Evolutionary conservation across 2,329 filamentous ascomycete species (phyloP).

Genomic region (Colletotrichum sp.): DNA sequence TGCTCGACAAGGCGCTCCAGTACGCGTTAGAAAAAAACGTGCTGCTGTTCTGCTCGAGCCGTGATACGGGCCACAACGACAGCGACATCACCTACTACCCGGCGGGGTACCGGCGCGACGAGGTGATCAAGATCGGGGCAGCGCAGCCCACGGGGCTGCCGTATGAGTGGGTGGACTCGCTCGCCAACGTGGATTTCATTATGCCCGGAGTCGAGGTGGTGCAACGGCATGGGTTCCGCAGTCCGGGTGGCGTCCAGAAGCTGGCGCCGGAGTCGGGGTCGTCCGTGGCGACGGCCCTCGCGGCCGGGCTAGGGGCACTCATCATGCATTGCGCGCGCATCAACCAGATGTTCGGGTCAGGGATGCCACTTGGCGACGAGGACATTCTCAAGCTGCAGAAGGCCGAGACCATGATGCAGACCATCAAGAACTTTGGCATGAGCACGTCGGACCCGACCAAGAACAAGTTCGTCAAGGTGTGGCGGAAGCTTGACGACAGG

Average conservation of each 20-base stretch:
- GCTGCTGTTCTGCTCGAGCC: conserved; percentile 41
- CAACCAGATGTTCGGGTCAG: not conserved
- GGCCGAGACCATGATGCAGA: not conserved
- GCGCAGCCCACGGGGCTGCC: conserved; percentile 23
- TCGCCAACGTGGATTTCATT: conserved; percentile 29
- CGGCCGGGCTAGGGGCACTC: conserved; percentile 32
- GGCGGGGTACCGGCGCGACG: conserved; percentile 12
- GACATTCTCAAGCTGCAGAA: conserved; percentile 19
- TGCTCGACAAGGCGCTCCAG: conserved; percentile 6
- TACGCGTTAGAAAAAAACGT: conserved; percentile 30
- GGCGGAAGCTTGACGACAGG: conserved; percentile 25
- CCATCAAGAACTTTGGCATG: not conserved
- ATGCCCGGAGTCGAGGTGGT: conserved; percentile 32
- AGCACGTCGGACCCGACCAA: conserved; percentile 16
- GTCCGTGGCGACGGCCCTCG: conserved; percentile 33
- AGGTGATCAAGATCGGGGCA: conserved; percentile 31
- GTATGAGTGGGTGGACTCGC: conserved; percentile 23
- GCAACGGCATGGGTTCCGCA: not conserved
- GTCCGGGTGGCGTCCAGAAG: not conserved
- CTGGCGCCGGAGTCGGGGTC: conserved; percentile 21
- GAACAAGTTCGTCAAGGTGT: conserved; percentile 29
- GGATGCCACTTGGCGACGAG: conserved; percentile 16
- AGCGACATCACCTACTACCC: conserved; percentile 15
- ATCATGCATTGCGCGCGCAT: conserved; percentile 29
- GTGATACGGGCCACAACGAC: conserved; percentile 28